Evolutionary conservation across 306 rosid genomes (phyloP), one percentile per base, ranked within the genome.

Genomic region (Rosa lucieae): DNA sequence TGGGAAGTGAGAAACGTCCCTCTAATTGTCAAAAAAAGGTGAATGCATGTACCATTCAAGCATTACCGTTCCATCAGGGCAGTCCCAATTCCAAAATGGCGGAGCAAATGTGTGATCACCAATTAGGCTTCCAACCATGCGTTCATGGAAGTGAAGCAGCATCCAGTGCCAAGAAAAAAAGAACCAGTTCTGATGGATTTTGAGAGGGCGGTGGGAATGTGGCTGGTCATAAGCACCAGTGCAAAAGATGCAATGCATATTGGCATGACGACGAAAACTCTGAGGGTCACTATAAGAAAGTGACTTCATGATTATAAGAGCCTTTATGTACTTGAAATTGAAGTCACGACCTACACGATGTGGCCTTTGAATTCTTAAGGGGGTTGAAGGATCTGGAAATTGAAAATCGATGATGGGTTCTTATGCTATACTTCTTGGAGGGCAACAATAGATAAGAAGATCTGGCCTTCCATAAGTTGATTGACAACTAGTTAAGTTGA

Each of bases 21-120:
- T 43, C 6, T 52, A 43, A 7, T 37, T 17, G 17, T 82, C 48
- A 0, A 5, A 48, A 20, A 78, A 59, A 1, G 82, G 76, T 0
- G 49, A 59, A 15, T 73, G 21, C 26, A 43, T 7, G 42, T 62
- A 82, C 51, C 70, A 43, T 3, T 44, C 35, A 0, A 82, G 85
- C 44, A 73, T 52, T 42, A 18, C 11, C 85, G 77, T 82, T n/a
- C 61, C 74, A 1, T 39, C 71, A 14, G 82, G 79, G 46, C 67
- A 66, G 21, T 82, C 85, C 75, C 81, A 82, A 15, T 43, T 72
- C 85, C 85, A 82, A 75, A 71, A 77, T 7, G 85, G 82, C 14
- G 77, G 48, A 44, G 85, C 82, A n/a, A 82, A 82, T 5, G 42
- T 26, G 37, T 65, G 58, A 15, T 82, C 85, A 4, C 74, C 74